A percentile compares a stretch with the other conserved stretches of the same genome.
These are phyloP conservation scores for Remersonia thermophila DNA, from an alignment of 2,329 filamentous ascomycete species.

Conservation along the genomic window DNA sequence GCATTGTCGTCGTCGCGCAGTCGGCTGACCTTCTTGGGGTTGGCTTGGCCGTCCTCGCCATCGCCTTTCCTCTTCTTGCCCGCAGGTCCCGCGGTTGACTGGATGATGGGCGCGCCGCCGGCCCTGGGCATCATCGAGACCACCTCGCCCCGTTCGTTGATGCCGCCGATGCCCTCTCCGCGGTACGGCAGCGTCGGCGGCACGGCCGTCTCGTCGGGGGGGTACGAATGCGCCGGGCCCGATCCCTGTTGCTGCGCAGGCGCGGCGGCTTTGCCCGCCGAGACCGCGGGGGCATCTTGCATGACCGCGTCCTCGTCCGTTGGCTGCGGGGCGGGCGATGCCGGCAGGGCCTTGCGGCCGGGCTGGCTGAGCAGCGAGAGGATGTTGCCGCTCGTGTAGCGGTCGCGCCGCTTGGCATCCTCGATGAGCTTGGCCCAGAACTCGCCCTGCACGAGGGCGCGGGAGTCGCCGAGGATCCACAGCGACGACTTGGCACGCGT, in stretches of 20 bases:
- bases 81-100: slow-evolving; percentile 20
- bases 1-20: neutral
- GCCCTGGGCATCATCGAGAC: slow-evolving; percentile 11
- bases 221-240: slow-evolving; percentile 1
- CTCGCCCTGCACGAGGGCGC: slow-evolving; percentile 72
- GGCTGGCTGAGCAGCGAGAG: slow-evolving; percentile 36
- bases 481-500: slow-evolving; percentile 93
- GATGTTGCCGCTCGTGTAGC: slow-evolving; percentile 60
- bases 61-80: slow-evolving; percentile 34
- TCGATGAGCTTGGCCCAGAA: slow-evolving; percentile 83
- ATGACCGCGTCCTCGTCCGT: slow-evolving; percentile 16
- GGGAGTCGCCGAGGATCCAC: slow-evolving; percentile 90
- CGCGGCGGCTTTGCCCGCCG: neutral
- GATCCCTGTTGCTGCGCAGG: slow-evolving; percentile 1
- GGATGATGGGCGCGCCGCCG: slow-evolving; percentile 26
- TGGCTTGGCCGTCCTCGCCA: slow-evolving; percentile 18
- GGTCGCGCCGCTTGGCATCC: slow-evolving; percentile 61
- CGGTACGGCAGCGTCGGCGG: slow-evolving; percentile 9
- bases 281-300: slow-evolving; percentile 13
- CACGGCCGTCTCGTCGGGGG: slow-evolving; percentile 1
- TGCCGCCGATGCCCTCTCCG: slow-evolving; percentile 15
- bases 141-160: slow-evolving; percentile 21
- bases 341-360: slow-evolving; percentile 23
- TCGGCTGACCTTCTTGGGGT: slow-evolving; percentile 12
- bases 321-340: slow-evolving; percentile 2